Percentiles rank a stretch among this genome's conserved stretches.
phyloP scores from a whole-genome alignment of 2,329 filamentous ascomycete species.

The Microcyclosporella mali region DNA sequence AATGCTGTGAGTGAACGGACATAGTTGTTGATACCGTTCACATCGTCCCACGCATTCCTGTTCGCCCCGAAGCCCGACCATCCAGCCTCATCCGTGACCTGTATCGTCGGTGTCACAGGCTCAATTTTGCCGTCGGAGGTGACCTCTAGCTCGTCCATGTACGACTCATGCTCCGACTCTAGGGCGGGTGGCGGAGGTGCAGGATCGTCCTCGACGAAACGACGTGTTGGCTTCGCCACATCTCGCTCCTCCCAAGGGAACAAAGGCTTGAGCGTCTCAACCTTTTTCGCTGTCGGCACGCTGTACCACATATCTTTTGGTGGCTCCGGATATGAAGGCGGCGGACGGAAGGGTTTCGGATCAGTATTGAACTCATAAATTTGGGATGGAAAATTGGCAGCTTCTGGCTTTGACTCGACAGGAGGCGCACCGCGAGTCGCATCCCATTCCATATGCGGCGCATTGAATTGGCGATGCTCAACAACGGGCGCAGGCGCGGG shows the following conservation, averaged over 20 bases:
- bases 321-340: conserved; percentile 70
- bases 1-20: conserved; percentile 64
- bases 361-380: conserved; percentile 81
- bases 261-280: conserved; percentile 56
- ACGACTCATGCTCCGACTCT: conserved; percentile 17
- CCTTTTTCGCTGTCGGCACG: conserved; percentile 52
- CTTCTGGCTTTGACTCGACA: conserved; percentile 70
- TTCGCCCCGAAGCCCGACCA: conserved; percentile 66
- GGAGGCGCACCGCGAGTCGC: conserved; percentile 56
- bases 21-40: conserved; percentile 81
- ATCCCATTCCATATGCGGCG: conserved; percentile 58
- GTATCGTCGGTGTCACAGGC: conserved; percentile 42
- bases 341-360: conserved; percentile 67
- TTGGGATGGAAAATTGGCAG: conserved; percentile 69
- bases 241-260: conserved; percentile 85
- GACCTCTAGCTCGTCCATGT: conserved; percentile 27
- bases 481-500: conserved; percentile 41
- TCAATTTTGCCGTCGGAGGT: conserved; percentile 16
- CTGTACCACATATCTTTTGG: conserved; percentile 86
- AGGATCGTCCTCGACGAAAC: conserved; percentile 55
- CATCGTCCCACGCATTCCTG: conserved; percentile 84
- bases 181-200: conserved; percentile 15
- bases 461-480: conserved; percentile 49
- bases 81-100: conserved; percentile 48
- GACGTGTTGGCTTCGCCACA: conserved; percentile 57